Base-by-base conservation (phyloP, 2,329 filamentous ascomycete genomes). In the Huntiella decipiens region DNA sequence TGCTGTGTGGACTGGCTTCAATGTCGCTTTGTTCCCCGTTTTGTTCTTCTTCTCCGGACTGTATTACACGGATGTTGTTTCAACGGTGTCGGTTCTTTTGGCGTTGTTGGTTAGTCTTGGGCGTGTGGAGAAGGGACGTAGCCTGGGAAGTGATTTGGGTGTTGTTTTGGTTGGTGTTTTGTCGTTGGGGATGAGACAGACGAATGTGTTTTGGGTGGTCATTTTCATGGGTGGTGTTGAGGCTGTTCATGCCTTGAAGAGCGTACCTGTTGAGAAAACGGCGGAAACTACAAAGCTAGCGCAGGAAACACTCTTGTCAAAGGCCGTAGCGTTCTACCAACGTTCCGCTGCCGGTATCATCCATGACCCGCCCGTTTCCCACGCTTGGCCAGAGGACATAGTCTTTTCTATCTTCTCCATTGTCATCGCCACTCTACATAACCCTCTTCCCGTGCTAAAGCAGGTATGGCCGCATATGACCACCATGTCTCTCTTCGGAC, bases 21-120 rank as follows among this genome's bases (percentile, higher is more conserved):
- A 95, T 53, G 73, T 93, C 36, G 76, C 76, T 13, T 66, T 94
- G 0, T 95, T 96, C 51, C 91, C 91, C 0, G 74, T 87, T 0
- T 60, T 98, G 1, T 95, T 94, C 67, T 98, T 98, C 69, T 98
- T 98, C 61, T 91, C 85, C 0, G 86, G 76, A 0, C 66, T 98
- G 5, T 98, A 93, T 60, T 98, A 98, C 60, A 98, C 91, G 0
- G 91, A 98, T 59, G 72, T 95, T 2, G 68, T 82, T 43, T 92
- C 88, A 0, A 82, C 86, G 0, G 66, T 82, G 5, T 69, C 77
- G 1, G 83, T 95, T 0, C 63, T 95, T 6, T 58, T 75, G 2
- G 74, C 76, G 1, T 91, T 87, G 56, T 64, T 70, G 33, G 65
- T 70, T 46, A 70, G 73, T 50, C 59, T 77, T 4, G 50, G 56